Base-by-base conservation (phyloP, 192 early-diverging fungal genomes). In the Backusella macrospora region DNA sequence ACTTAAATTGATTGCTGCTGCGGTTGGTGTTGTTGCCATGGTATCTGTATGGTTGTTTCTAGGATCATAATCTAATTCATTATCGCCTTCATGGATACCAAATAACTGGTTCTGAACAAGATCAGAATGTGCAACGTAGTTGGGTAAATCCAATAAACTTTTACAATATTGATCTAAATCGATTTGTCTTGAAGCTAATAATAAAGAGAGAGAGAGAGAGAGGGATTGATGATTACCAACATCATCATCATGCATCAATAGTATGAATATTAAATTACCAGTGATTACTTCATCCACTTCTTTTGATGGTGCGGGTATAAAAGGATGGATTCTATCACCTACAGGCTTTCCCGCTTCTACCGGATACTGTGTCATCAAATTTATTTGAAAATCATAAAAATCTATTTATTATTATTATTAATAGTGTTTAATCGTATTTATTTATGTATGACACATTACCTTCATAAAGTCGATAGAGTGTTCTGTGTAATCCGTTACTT, bases 401-500 rank as follows among this genome's bases (percentile, higher is more conserved):
- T 92, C 90, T 64, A 18, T 15, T 18, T 52, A 8, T 6, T 21
- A 18, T 34, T 34, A 34, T 34, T 34, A 34, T 34, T n/a, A n/a
- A n/a, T n/a, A n/a, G n/a, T n/a, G n/a, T n/a, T n/a, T n/a, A n/a
- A n/a, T n/a, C n/a, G n/a, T n/a, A 64, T 39, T 12, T 64, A 39
- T 64, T 43, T 43, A 43, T 39, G 29, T 14, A 39, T 64, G 18
- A 18, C 16, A 10, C 0, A 0, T 29, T 23, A 80, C 78, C 78
- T 73, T 94, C 92, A 74, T 94, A 94, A 9, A 90, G 78, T 46
- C 92, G 86, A 72, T 86, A 91, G 14, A 94, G 73, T 63, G 86
- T 85, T 68, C 92, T 85, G 52, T 85, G 84, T 8, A 82, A 78
- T 26, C 89, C 89, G 62, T 87, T 81, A 62, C 66, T 62, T 29